Base-by-base conservation (phyloP, 2,329 filamentous ascomycete genomes). In the Curvularia sp. region DNA sequence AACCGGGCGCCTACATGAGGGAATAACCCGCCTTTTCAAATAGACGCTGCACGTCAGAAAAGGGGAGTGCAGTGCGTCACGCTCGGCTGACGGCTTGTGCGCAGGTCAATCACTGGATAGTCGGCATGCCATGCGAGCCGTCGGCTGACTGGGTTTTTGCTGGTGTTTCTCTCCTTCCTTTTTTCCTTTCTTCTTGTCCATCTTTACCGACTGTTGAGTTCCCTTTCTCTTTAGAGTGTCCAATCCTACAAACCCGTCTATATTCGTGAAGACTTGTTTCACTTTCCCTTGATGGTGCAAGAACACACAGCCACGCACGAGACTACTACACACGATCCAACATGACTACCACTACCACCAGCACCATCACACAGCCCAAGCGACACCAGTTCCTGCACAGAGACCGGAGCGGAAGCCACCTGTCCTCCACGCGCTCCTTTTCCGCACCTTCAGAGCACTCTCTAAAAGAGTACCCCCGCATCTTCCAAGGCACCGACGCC, bases 401-500 rank as follows among this genome's bases (percentile, higher is more conserved):
- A 18, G 58, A 58, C 46, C 53, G 51, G 38, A 65, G 57, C 31
- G 38, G 50, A 10, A 62, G 59, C 54, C n/a, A 41, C 13, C 49
- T 49, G 3, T 56, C 55, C 2, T 55, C 55, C 12, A 53, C 18
- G 28, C 49, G 49, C 31, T 31, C 49, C 6, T 53, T 49, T n/a
- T 55, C 43, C 5, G 12, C 35, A 35, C 49, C 47, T 15, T 18
- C 42, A 41, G 41, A 41, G 2, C 31, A 41, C 6, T 50, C 48
- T 15, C 8, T 50, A 13, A 38, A 20, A 5, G 22, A 28, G 6
- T 44, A 26, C 22, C 42, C 51, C 8, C 41, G 18, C 26, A 13
- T 64, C 35, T 67, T 67, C 56, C 38, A 65, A 47, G 64, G 64
- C 44, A 67, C 64, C 38, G 64, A 67, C 30, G 55, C 60, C 22